Evolutionary conservation across 352 stramenopile genomes (phyloP), one percentile per base, ranked within the genome.

Genomic region (Globisporangium spiculum): DNA sequence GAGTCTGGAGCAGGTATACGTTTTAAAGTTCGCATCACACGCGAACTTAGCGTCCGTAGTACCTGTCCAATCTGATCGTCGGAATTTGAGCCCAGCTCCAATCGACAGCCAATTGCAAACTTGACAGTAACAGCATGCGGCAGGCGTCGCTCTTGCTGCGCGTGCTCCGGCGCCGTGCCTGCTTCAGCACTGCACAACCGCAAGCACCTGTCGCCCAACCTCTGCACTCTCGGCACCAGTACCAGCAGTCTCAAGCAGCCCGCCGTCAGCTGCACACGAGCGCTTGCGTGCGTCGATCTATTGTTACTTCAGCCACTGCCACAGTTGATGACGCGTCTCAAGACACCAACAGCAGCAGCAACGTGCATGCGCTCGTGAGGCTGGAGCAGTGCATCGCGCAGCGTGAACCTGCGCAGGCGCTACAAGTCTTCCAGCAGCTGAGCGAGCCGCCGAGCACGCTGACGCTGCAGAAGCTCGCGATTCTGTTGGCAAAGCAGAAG

Each of bases 401-500:
- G 44, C 72, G 71, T 27, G 71, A 72, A 18, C 65, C 74, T 1
- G 55, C 64, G 0, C 73, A 76, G 44, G 83, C 83, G 20, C 66
- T 90, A 16, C 61, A 20, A 10, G 59, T 69, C 10, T 78, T 90
- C 41, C 57, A 81, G 20, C 67, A 77, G 65, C 67, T 91, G 32
- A 58, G 79, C 26, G 60, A 66, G 30, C 78, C 73, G 6, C 78
- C 80, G 24, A 69, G 52, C 8, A 50, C 67, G 34, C 52, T 46
- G 10, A 14, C 85, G 14, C 46, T 84, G 53, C 81, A 91, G 64
- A 83, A 77, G 34, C 70, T 91, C 18, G 78, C 77, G 9, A 65
- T 89, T 32, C 63, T 90, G 34, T 61, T 91, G 32, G 77, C 83
- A 26, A 72, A 83, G 70, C 78, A 82, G 59, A 74, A 75, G 44